Conservation (phyloP, 2,329 filamentous ascomycete genomes). For the Sarocladiaceae sp. region DNA sequence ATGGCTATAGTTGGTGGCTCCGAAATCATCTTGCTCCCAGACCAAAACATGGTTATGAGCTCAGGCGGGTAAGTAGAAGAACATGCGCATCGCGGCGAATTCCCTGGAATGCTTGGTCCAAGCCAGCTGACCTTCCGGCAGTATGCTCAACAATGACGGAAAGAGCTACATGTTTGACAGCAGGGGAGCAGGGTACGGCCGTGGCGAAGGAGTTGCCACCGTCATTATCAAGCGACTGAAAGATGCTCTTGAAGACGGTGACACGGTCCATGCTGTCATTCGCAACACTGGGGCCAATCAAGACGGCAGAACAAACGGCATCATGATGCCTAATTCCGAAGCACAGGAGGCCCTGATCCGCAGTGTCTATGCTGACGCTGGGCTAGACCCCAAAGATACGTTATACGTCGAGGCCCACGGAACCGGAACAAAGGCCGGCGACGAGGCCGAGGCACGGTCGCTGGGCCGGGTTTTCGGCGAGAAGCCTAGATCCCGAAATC, state of each 20-base stretch:
- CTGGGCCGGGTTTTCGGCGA: constrained; percentile 33
- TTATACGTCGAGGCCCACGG: constrained; percentile 53
- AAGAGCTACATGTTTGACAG: constrained; percentile 49
- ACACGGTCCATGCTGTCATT: constrained; percentile 50
- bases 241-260: constrained; percentile 52
- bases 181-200: constrained; percentile 57
- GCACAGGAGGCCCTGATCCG: constrained; percentile 46
- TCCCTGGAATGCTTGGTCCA: background rate
- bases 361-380: constrained; percentile 37
- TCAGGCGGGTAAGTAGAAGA: constrained; percentile 17
- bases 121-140: constrained; percentile 21
- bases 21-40: constrained; percentile 47
- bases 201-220: constrained; percentile 57
- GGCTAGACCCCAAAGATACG: constrained; percentile 37
- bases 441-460: constrained; percentile 42
- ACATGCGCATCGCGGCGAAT: background rate
- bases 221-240: constrained; percentile 53
- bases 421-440: constrained; percentile 53
- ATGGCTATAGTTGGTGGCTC: constrained; percentile 44
- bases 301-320: constrained; percentile 45
- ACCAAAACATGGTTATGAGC: constrained; percentile 51
- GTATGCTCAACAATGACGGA: constrained; percentile 45
- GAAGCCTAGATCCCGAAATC: background rate
- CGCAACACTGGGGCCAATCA: constrained; percentile 48
- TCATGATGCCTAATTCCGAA: constrained; percentile 49